Evolutionary conservation across 2,329 filamentous ascomycete genomes (phyloP).

Genomic region (Phialemoniopsis sp.): DNA sequence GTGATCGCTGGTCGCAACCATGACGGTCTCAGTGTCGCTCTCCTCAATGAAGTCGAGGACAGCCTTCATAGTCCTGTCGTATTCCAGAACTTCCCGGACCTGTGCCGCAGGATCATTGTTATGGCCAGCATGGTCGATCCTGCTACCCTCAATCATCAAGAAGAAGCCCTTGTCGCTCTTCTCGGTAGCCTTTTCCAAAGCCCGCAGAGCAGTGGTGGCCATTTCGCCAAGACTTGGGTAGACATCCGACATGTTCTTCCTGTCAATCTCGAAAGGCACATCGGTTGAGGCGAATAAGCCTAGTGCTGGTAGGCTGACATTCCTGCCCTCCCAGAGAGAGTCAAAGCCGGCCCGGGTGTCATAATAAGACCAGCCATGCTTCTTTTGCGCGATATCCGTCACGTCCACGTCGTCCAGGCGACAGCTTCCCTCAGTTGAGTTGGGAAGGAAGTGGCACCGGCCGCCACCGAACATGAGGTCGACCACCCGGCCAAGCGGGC

Average conservation of each 20-base stretch:
- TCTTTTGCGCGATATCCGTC: conserved; percentile 65
- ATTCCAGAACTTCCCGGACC: conserved; percentile 90
- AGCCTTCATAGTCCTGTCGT: conserved; percentile 78
- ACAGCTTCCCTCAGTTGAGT: conserved; percentile 76
- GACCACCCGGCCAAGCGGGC: conserved; percentile 80
- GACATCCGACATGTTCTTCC: conserved; percentile 68
- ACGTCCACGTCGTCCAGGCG: conserved; percentile 75
- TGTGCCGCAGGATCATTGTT: conserved; percentile 80
- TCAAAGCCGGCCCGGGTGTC: conserved; percentile 72
- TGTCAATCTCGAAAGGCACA: conserved; percentile 91
- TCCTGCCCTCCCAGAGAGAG: conserved; percentile 60
- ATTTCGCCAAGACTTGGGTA: conserved; percentile 93
- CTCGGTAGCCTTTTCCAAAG: conserved; percentile 75
- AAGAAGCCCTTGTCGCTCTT: conserved; percentile 93
- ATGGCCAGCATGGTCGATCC: conserved; percentile 93
- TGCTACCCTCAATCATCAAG: conserved; percentile 94
- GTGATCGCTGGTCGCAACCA: conserved; percentile 91
- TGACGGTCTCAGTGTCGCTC: conserved; percentile 68
- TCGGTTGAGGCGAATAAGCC: conserved; percentile 81
- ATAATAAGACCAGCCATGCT: conserved; percentile 77
- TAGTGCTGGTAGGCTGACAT: conserved; percentile 73
- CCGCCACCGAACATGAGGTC: conserved; percentile 93
- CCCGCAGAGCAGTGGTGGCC: conserved; percentile 75
- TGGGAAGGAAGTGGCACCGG: conserved; percentile 87
- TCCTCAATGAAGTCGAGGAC: conserved; percentile 82